Conservation (phyloP, 1,284 basidiomycete genomes). For the Paramarasmius palmivorus region DNA sequence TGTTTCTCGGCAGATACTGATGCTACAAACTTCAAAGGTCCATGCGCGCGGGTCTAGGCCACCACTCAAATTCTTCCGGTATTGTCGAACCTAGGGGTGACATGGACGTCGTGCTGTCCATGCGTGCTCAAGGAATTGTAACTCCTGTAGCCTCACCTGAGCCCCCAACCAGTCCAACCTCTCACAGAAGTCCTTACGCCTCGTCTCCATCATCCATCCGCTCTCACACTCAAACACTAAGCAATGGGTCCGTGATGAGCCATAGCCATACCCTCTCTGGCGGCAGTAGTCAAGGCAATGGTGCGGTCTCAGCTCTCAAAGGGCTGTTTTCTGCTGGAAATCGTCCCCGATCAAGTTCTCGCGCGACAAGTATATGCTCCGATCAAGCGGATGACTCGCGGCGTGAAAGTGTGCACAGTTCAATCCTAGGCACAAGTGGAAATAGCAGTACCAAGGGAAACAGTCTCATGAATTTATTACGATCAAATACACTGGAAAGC, state of each 20-base stretch:
- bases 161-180: slow-evolving; percentile 16
- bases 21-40: slow-evolving; percentile 40
- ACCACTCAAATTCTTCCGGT: slow-evolving; percentile 39
- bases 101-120: slow-evolving; percentile 79
- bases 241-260: slow-evolving; percentile 30
- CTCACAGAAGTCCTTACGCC: slow-evolving; percentile 6
- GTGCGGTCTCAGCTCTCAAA: slow-evolving; percentile 52
- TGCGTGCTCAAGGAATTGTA: slow-evolving; percentile 61
- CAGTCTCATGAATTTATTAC: slow-evolving; percentile 54
- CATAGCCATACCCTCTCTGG: slow-evolving; percentile 14
- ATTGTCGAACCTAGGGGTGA: slow-evolving; percentile 68
- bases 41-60: slow-evolving; percentile 62
- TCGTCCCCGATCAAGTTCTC: slow-evolving; percentile 60
- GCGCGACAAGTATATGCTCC: slow-evolving; percentile 47
- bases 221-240: slow-evolving; percentile 29
- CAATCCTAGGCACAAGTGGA: slow-evolving; percentile 36
- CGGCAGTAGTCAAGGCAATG: slow-evolving; percentile 2
- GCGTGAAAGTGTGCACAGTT: slow-evolving; percentile 35
- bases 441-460: slow-evolving; percentile 31
- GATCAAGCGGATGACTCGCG: slow-evolving; percentile 25
- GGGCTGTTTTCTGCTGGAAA: slow-evolving; percentile 45
- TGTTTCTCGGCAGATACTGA: slow-evolving; percentile 9
- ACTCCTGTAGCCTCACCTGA: slow-evolving; percentile 15
- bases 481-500: slow-evolving; percentile 34
- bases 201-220: slow-evolving; percentile 24